Evolutionary conservation across 331 rosid species (phyloP).

Genomic region (Ulmus americana): DNA sequence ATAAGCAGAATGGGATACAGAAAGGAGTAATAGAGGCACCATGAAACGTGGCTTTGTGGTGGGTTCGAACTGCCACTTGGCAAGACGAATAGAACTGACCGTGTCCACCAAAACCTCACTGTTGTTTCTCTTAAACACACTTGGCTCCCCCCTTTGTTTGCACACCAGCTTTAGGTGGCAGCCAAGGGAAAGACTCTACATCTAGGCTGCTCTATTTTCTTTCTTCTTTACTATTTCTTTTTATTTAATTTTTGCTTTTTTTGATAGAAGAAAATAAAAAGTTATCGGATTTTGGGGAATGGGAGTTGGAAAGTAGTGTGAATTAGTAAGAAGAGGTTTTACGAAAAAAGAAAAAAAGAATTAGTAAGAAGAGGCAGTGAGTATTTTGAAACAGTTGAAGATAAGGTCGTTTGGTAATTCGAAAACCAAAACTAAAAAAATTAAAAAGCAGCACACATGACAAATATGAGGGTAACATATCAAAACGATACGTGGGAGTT

Average conservation of each 20-base stretch:
- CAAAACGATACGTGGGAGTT: conserved; percentile 29
- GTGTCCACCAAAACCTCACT: conserved; percentile 53
- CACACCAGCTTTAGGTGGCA: conserved; percentile 31
- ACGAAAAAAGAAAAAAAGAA: no score
- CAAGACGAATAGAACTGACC: conserved; percentile 37
- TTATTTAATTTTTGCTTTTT: no score
- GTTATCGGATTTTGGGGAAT: neutral
- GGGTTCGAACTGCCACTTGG: conserved; percentile 47
- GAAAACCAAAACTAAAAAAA: conserved; percentile 8
- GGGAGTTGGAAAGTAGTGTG: conserved; percentile 20
- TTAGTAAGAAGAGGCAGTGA: conserved; percentile 32
- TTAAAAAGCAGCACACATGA: conserved; percentile 11
- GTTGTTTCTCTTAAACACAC: conserved; percentile 52
- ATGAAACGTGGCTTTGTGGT: conserved; percentile 60
- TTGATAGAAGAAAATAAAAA: neutral
- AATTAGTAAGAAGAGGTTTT: conserved; percentile 21
- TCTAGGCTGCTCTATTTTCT: neutral
- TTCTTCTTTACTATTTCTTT: neutral
- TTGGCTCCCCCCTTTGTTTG: conserved; percentile 43
- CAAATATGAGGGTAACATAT: conserved; percentile 2
- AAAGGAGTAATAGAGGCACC: conserved; percentile 7
- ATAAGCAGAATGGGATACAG: neutral
- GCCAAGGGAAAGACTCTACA: neutral
- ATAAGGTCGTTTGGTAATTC: conserved; percentile 41
- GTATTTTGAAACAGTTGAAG: conserved; percentile 30